Evolutionary conservation across 495 filamentous ascomycete species (phyloP), one percentile per base, ranked within the genome.

Genomic region (Xylaria flabelliformis): DNA sequence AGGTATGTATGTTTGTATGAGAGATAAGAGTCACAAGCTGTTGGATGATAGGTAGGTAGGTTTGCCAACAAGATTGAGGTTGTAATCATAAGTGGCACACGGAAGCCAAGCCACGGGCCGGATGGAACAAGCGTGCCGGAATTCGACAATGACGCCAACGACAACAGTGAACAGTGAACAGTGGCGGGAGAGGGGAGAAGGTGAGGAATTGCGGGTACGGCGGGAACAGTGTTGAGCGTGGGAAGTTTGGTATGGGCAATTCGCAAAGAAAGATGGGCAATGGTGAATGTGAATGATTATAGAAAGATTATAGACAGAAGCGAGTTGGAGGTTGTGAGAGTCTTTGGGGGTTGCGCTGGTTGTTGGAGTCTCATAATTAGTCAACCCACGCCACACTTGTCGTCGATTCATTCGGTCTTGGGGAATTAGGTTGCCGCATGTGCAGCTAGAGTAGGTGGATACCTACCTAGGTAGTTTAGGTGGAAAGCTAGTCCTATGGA

Each of bases 321-420:
- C 58, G 34, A 61, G 34, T 21, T 61, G 58, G 58, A 61, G 58
- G 58, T 41, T 61, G 56, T 7, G 53, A 56, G 53, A 29, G 12
- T 56, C 51, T 8, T 39, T 36, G 56, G 39, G 39, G 56, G 56
- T 39, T 61, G 53, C 53, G 53, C 53, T 56, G 53, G 53, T 6
- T 32, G 53, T 56, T 56, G 53, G 53, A 56, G 53, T 56, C 50
- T 26, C 12, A 56, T 56, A 32, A 56, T 56, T 56, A 56, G 53
- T 39, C 58, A 61, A 39, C 34, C 65, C 65, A 67, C 65, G 50
- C 65, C 65, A 67, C 65, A 67, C 65, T 55, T 67, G 65, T 67
- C 65, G 65, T 67, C 21, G 48, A 56, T 55, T 67, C 65, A 67
- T 67, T 67, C 50, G 65, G 50, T 21, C 65, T 24, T 17, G 36